Evolutionary conservation across 768 basidiomycete genomes (phyloP), one percentile per base, ranked within the genome.

Genomic region (Punctularia strigosozonata): DNA sequence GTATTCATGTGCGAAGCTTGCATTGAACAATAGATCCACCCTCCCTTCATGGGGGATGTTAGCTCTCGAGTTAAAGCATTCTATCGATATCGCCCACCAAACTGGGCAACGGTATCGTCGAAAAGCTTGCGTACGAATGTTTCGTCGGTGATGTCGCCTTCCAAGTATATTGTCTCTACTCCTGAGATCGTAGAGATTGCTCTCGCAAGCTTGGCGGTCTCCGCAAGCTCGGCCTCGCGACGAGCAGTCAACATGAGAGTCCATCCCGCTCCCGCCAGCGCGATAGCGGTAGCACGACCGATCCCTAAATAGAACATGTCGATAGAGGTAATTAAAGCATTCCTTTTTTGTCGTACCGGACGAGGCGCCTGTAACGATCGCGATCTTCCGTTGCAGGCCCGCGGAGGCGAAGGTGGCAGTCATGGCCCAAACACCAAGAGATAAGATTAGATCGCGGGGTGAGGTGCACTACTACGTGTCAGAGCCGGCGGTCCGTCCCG

Each of bases 321-420:
- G n/a, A 36, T n/a, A n/a, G n/a, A n/a, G n/a, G n/a, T n/a, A n/a
- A n/a, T n/a, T n/a, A n/a, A n/a, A n/a, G n/a, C n/a, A n/a, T n/a
- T n/a, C n/a, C n/a, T n/a, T n/a, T n/a, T n/a, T n/a, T n/a, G n/a
- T 49, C 53, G 14, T 21, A 65, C 89, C 88, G 36, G 75, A 78
- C 3, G 83, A 86, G 18, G 84, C 87, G 25, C 89, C 90, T 2
- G 88, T 92, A 54, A 92, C 69, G 46, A 90, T 69, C 4, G 83
- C 83, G 31, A 91, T 82, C 31, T 78, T 75, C 10, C n/a, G n/a
- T n/a, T n/a, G n/a, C n/a, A n/a, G n/a, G n/a, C n/a, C n/a, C n/a
- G n/a, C n/a, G n/a, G n/a, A n/a, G n/a, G n/a, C n/a, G n/a, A n/a
- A n/a, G n/a, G n/a, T n/a, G n/a, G n/a, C n/a, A n/a, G n/a, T n/a